Conservation (phyloP, 164 flowering plant genomes). For the Magnolia changhungtana region DNA sequence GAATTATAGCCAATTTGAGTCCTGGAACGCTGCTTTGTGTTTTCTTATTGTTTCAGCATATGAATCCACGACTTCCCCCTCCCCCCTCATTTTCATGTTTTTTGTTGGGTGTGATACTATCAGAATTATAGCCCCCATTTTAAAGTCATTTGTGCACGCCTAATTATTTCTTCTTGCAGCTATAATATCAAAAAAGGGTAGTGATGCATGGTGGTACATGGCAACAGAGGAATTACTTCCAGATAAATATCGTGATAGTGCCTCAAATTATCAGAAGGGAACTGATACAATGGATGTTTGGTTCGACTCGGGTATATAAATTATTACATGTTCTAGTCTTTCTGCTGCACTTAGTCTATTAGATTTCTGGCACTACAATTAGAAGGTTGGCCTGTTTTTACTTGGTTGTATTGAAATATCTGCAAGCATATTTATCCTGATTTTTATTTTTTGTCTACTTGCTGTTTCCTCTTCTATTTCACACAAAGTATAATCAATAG, state of each 20-base stretch:
- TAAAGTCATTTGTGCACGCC: not conserved
- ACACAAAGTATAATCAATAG: not conserved
- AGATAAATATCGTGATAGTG: slow-evolving; percentile 66
- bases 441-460: not conserved
- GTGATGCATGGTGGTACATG: slow-evolving; percentile 99
- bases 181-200: slow-evolving; percentile 76
- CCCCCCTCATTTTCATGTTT: not conserved
- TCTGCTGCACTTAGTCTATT: not conserved
- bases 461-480: not conserved
- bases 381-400: not conserved
- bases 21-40: no score
- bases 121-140: not conserved
- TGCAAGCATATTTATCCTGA: not conserved
- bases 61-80: no score
- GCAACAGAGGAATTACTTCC: slow-evolving; percentile 79
- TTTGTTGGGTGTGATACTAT: not conserved
- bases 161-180: slow-evolving; percentile 47
- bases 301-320: slow-evolving; percentile 87
- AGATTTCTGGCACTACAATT: not conserved
- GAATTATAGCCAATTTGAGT: no score
- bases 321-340: not conserved
- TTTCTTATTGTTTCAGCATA: no score
- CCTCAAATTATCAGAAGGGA: slow-evolving; percentile 81
- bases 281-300: slow-evolving; percentile 99
- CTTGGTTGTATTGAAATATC: not conserved